Conservation (phyloP, 768 basidiomycete species). For the Mycena rebaudengoi region DNA sequence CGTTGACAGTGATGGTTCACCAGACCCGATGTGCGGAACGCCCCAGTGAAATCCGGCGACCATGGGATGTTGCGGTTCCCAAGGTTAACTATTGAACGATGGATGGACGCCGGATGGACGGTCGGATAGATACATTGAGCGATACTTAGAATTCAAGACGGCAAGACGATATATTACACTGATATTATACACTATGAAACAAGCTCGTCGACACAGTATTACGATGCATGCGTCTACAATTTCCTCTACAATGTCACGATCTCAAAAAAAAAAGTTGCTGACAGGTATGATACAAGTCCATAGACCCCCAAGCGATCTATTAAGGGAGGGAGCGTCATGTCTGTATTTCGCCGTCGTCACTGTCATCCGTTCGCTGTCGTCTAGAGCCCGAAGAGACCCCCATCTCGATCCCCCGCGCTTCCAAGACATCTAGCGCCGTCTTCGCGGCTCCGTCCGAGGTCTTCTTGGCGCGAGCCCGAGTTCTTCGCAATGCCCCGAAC, state of each 20-base stretch:
- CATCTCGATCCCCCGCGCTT: constrained; percentile 77
- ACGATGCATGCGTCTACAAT: constrained; percentile 10
- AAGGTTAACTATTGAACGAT: constrained; percentile 57
- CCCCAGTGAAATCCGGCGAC: constrained; percentile 85
- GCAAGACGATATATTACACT: constrained; percentile 28
- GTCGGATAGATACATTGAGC: no score
- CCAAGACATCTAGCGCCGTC: constrained; percentile 81
- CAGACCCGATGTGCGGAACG: constrained; percentile 12
- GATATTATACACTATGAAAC: constrained; percentile 27
- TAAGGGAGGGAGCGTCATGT: no score
- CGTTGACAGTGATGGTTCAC: constrained; percentile 22
- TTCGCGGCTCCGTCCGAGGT: constrained; percentile 74
- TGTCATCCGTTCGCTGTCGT: constrained; percentile 57
- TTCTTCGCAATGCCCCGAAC: constrained; percentile 84
- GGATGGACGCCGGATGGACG: not conserved
- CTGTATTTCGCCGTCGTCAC: constrained; percentile 55
- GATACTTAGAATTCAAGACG: constrained; percentile 21
- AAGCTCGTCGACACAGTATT: constrained; percentile 23
- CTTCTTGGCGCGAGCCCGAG: constrained; percentile 77
- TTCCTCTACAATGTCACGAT: constrained; percentile 20
- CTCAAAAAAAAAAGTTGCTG: constrained; percentile 19
- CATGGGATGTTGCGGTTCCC: constrained; percentile 90
- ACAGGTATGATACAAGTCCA: constrained; percentile 25
- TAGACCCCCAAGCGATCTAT: no score
- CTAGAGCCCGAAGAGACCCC: constrained; percentile 47